Conservation (phyloP, 129 eudicot genomes). For the Centrapalus pauciflorus region DNA sequence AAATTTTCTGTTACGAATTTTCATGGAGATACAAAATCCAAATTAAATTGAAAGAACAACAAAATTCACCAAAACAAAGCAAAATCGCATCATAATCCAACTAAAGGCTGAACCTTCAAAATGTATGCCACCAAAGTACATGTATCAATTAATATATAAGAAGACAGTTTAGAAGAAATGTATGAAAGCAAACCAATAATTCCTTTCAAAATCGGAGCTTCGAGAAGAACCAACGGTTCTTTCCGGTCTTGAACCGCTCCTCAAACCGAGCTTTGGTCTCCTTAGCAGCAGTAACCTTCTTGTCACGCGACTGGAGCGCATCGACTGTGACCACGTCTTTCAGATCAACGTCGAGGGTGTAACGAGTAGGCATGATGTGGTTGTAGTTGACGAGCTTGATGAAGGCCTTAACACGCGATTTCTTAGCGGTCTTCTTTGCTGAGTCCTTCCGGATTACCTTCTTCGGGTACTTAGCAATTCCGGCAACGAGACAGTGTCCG, state of each 20-base stretch:
- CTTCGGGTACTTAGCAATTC: slow-evolving; percentile 38
- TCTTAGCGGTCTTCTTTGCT: slow-evolving; percentile 41
- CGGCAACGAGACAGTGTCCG: slow-evolving; percentile 39
- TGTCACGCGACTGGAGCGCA: slow-evolving; percentile 36
- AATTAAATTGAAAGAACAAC: too few species aligned
- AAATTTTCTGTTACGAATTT: too few species aligned
- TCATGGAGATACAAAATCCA: too few species aligned
- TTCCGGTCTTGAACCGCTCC: slow-evolving; percentile 51
- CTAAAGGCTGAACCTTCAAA: too few species aligned
- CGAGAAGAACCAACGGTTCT: slow-evolving; percentile 55
- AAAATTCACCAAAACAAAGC: too few species aligned
- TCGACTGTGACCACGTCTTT: slow-evolving; percentile 39
- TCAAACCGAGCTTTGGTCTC: slow-evolving; percentile 36
- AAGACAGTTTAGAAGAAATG: too few species aligned
- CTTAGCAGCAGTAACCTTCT: slow-evolving; percentile 51
- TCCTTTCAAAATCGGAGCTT: slow-evolving; percentile 43
- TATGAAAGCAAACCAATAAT: too few species aligned
- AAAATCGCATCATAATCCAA: too few species aligned
- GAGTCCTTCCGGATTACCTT: slow-evolving; percentile 50
- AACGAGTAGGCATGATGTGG: slow-evolving; percentile 58
- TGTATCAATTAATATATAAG: too few species aligned
- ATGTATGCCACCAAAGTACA: too few species aligned
- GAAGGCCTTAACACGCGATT: slow-evolving; percentile 42
- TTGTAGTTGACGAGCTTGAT: slow-evolving; percentile 47
- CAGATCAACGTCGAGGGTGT: slow-evolving; percentile 43